Conservation (phyloP, 2,329 filamentous ascomycete genomes). For the Fusarium protoensiforme region DNA sequence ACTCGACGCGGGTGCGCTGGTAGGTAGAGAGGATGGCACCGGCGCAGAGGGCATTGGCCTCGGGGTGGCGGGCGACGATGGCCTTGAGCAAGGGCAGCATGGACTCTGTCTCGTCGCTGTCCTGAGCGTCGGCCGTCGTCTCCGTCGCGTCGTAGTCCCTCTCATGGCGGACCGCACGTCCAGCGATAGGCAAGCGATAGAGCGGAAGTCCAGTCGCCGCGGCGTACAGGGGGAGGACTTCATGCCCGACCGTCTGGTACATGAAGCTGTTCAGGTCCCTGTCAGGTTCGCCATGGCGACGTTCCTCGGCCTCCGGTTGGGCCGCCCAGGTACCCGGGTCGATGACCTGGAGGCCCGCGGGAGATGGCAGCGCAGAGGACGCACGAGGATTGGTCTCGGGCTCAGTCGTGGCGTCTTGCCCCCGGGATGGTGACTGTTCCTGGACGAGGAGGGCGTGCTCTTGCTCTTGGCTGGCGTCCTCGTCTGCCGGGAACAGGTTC, state of each 20-base stretch:
- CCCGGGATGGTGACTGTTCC: slow-evolving; percentile 19
- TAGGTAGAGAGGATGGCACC: slow-evolving; percentile 96
- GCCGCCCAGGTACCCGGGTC: slow-evolving; percentile 35
- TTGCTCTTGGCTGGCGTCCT: slow-evolving; percentile 7
- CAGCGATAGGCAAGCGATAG: slow-evolving; percentile 82
- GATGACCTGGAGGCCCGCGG: slow-evolving; percentile 35
- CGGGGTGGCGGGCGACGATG: slow-evolving; percentile 76
- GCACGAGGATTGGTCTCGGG: slow-evolving; percentile 5
- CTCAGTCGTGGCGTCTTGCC: slow-evolving; percentile 27
- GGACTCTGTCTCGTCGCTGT: slow-evolving; percentile 88
- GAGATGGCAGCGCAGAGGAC: slow-evolving; percentile 18
- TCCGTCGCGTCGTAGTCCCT: slow-evolving; percentile 73
- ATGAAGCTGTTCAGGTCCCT: slow-evolving; percentile 93
- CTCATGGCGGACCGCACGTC: slow-evolving; percentile 75
- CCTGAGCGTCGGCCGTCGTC: slow-evolving; percentile 28
- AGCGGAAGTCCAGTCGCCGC: slow-evolving; percentile 83
- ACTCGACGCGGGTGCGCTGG: slow-evolving; percentile 95
- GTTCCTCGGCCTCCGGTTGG: slow-evolving; percentile 8
- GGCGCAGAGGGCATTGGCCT: slow-evolving; percentile 86
- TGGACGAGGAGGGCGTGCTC: not conserved
- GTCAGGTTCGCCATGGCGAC: slow-evolving; percentile 35
- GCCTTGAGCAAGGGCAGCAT: slow-evolving; percentile 78
- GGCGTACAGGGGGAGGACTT: slow-evolving; percentile 86
- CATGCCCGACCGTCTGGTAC: slow-evolving; percentile 98
- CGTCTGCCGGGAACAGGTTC: slow-evolving; percentile 74